phyloP scores from a whole-genome alignment of 73 alveolate species.

The Stentor roeselii region DNA sequence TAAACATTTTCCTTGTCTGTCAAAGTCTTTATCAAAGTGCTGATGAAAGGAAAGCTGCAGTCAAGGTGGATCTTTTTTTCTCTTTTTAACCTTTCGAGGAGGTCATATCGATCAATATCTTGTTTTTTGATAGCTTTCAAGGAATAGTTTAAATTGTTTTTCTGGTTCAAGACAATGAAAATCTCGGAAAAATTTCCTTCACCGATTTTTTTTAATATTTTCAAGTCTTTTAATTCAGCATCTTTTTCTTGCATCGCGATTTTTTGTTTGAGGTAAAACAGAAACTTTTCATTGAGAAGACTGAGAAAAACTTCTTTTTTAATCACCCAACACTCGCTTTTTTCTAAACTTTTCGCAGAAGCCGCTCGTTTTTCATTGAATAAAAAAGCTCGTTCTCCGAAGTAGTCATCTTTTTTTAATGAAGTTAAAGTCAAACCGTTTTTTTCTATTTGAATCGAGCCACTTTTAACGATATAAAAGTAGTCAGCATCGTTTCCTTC shows the following conservation, averaged over 20 bases:
- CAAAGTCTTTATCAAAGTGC: slow-evolving; percentile 10
- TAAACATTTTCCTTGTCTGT: background rate
- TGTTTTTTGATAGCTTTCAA: background rate
- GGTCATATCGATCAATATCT: background rate
- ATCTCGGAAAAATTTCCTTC: background rate
- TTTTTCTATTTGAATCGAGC: background rate
- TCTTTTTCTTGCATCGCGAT: background rate
- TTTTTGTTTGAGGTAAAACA: background rate
- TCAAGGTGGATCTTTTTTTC: background rate
- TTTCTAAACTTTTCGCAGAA: background rate
- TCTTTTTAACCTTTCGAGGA: too few species aligned
- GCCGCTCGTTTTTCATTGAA: background rate
- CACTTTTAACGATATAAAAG: background rate
- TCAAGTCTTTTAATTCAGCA: background rate
- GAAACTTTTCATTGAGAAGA: background rate
- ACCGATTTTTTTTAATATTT: background rate
- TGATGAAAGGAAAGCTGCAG: background rate
- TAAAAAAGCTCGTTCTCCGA: background rate
- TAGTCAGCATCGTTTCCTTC: background rate
- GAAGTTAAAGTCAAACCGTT: background rate
- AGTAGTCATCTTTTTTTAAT: background rate
- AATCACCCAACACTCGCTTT: background rate
- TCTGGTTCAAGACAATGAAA: background rate
- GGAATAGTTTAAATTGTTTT: background rate
- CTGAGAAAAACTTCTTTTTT: background rate